phyloP scores from a whole-genome alignment of 805 yeast genomes.

The Barnettozyma pratensis region DNA sequence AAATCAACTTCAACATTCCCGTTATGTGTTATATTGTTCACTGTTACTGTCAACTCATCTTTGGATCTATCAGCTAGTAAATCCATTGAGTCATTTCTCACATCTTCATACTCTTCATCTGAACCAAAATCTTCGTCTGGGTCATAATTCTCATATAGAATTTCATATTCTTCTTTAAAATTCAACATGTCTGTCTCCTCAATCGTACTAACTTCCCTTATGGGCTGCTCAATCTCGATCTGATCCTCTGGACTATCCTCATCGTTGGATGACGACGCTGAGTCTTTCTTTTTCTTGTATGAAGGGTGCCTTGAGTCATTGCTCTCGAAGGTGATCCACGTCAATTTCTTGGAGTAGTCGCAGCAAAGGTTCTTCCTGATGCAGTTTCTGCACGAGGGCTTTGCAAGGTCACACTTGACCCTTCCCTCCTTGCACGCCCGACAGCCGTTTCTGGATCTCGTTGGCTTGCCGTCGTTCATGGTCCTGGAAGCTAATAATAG shows the following conservation, averaged over 20 bases:
- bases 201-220: not conserved
- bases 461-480: not conserved
- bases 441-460: constrained; percentile 7
- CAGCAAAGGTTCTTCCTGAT: constrained; percentile 1
- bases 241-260: too few relatives aligned
- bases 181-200: not conserved
- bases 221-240: too few relatives aligned
- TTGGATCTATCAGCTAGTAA: not conserved
- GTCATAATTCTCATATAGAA: not conserved
- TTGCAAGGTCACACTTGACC: constrained; percentile 5
- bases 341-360: constrained; percentile 7
- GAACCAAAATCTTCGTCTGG: not conserved
- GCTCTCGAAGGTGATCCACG: constrained; percentile 7
- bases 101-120: not conserved
- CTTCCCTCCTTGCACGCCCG: constrained; percentile 5
- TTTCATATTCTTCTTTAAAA: not conserved
- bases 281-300: constrained; percentile 4
- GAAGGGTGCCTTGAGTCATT: constrained; percentile 12
- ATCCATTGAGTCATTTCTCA: not conserved
- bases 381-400: constrained; percentile 5
- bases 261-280: too few relatives aligned
- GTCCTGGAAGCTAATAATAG: not conserved
- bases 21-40: not conserved
- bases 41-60: not conserved
- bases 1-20: not conserved